These are phyloP conservation scores for Codiaeum variegatum DNA, from an alignment of 441 rosid species.

Conservation along the genomic window DNA sequence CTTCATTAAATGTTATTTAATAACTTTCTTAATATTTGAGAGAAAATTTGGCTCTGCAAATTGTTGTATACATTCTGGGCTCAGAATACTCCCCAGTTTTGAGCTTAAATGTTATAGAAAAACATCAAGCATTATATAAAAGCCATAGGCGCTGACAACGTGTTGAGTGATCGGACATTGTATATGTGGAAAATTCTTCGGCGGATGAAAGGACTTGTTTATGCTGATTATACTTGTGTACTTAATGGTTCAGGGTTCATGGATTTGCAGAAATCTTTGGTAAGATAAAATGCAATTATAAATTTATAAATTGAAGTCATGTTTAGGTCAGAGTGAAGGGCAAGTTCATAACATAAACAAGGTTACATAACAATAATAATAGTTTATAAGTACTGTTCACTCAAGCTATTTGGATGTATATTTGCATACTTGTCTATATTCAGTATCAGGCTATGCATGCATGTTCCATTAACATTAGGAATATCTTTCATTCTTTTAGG, in stretches of 20 bases:
- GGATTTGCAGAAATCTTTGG: not conserved
- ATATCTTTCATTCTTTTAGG: slow-evolving; percentile 27
- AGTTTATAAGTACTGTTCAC: not conserved
- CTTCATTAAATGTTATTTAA: not conserved
- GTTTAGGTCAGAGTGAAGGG: too few species aligned
- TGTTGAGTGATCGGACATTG: not conserved
- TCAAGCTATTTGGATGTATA: not conserved
- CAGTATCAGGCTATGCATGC: not conserved
- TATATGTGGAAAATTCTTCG: not conserved
- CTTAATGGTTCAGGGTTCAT: not conserved
- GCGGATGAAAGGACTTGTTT: not conserved
- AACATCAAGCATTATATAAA: not conserved
- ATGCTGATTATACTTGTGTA: not conserved
- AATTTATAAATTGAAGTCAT: not conserved
- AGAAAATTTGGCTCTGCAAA: not conserved
- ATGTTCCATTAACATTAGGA: not conserved
- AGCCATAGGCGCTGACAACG: too few species aligned
- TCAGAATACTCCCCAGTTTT: not conserved
- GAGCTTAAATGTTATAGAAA: not conserved
- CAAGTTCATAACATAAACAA: not conserved
- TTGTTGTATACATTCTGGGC: not conserved
- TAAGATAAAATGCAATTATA: not conserved
- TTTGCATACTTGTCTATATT: not conserved
- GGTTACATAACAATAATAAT: not conserved
- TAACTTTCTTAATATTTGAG: not conserved